Conservation (phyloP, 1,284 basidiomycete genomes). For the Bondarzewia mesenterica region DNA sequence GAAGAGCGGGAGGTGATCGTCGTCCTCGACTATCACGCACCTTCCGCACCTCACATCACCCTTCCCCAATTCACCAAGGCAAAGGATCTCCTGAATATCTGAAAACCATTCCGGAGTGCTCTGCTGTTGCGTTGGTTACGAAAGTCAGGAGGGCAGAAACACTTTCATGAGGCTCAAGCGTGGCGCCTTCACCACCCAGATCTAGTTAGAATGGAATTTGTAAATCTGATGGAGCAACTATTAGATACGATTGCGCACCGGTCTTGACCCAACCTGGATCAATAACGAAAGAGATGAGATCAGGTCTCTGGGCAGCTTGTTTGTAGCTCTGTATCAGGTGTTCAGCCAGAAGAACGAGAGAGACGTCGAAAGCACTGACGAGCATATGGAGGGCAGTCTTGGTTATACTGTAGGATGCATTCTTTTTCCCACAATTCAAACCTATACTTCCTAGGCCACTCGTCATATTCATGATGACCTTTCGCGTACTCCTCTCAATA, state of each 20-base stretch:
- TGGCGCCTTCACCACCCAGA: slow-evolving; percentile 25
- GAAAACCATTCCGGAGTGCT: slow-evolving; percentile 25
- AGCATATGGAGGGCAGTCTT: slow-evolving; percentile 25
- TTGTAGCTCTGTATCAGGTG: slow-evolving; percentile 22
- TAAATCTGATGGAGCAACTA: neutral
- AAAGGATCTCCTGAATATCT: slow-evolving; percentile 19
- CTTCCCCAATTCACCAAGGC: slow-evolving; percentile 11
- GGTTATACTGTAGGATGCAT: slow-evolving; percentile 22
- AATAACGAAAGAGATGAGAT: slow-evolving; percentile 17
- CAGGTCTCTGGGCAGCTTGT: slow-evolving; percentile 19
- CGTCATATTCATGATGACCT: slow-evolving; percentile 27
- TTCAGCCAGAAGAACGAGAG: neutral
- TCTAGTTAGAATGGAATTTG: slow-evolving; percentile 8
- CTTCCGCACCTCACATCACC: neutral
- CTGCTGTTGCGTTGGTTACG: slow-evolving; percentile 14
- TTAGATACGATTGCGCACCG: slow-evolving; percentile 10
- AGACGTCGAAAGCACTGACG: slow-evolving; percentile 8
- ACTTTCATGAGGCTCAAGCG: slow-evolving; percentile 22
- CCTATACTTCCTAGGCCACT: slow-evolving; percentile 24
- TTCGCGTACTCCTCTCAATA: slow-evolving; percentile 22
- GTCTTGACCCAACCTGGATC: slow-evolving; percentile 27
- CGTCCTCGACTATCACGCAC: neutral
- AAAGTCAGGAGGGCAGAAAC: slow-evolving; percentile 20
- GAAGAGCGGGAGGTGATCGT: too few relatives aligned
- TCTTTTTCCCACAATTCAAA: slow-evolving; percentile 15